Percentiles rank a stretch among this genome's conserved stretches.
phyloP scores from a whole-genome alignment of 1,284 basidiomycete genomes.

The Leccinum holopus region DNA sequence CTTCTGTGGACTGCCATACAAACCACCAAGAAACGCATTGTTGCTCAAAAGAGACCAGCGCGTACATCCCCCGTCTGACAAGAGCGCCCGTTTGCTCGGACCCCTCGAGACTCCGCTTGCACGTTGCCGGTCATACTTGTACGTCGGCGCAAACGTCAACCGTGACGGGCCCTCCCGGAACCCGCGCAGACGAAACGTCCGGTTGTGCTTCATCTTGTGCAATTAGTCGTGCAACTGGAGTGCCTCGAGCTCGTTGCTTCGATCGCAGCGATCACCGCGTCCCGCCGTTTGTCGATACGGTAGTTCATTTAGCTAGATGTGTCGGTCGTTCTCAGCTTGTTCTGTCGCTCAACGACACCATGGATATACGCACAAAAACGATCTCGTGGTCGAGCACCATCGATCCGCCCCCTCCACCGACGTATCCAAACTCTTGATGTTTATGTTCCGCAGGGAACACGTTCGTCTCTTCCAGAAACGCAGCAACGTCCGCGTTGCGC shows the following conservation, averaged over 20 bases:
- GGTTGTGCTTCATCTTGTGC: conserved; percentile 81
- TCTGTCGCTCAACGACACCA: too few species aligned
- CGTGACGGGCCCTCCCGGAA: conserved; percentile 73
- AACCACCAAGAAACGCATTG: conserved; percentile 66
- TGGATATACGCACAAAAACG: conserved; percentile 70
- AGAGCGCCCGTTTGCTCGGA: conserved; percentile 58
- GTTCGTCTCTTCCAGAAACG: conserved; percentile 79
- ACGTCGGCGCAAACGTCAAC: conserved; percentile 85
- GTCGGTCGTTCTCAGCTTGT: neutral
- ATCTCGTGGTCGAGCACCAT: conserved; percentile 95
- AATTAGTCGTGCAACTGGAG: conserved; percentile 88
- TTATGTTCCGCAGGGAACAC: conserved; percentile 53
- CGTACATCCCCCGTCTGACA: conserved; percentile 43
- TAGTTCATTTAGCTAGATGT: conserved; percentile 78
- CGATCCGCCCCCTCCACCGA: conserved; percentile 91
- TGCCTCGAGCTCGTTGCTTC: conserved; percentile 60
- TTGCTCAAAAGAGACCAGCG: conserved; percentile 57
- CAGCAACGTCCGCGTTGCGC: conserved; percentile 84
- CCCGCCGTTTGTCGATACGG: conserved; percentile 88
- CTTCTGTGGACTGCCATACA: conserved; percentile 85
- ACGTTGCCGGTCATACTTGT: conserved; percentile 87
- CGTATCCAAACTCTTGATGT: conserved; percentile 61
- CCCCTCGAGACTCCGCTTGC: conserved; percentile 73
- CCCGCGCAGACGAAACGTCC: conserved; percentile 78
- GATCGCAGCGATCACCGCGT: conserved; percentile 73